A percentile compares a stretch with the other conserved stretches of the same genome.
Evolutionary conservation across 305 asterid species (phyloP).

Genomic region (Andrographis paniculata): DNA sequence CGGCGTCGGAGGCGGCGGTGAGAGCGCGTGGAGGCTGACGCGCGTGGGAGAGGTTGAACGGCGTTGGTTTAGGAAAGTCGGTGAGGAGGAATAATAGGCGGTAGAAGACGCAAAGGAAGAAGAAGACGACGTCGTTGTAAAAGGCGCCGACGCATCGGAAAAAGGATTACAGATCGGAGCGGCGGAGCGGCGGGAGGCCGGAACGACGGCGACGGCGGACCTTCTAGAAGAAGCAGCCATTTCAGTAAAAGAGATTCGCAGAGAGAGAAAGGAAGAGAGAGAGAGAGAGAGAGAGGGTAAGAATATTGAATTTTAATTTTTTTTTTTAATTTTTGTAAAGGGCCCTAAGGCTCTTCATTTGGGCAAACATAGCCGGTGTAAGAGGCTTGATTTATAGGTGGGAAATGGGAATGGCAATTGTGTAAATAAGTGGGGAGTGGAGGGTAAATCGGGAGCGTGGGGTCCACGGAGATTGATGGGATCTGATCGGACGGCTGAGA

Average conservation of each 20-base stretch:
- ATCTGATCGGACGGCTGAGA: slow-evolving; percentile 32
- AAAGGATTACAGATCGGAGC: slow-evolving; percentile 19
- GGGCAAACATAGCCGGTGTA: slow-evolving; percentile 53
- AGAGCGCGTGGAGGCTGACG: slow-evolving; percentile 45
- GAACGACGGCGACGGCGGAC: slow-evolving; percentile 25
- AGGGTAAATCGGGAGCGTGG: slow-evolving; percentile 23
- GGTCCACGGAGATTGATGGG: slow-evolving; percentile 20
- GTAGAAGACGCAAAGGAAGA: slow-evolving; percentile 27
- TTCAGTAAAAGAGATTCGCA: too few species aligned
- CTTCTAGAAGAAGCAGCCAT: slow-evolving; percentile 45
- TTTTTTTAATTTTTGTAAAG: slow-evolving; percentile 22
- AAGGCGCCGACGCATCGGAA: slow-evolving; percentile 8
- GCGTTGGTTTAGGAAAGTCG: slow-evolving; percentile 27
- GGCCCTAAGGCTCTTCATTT: slow-evolving; percentile 49
- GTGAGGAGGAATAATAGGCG: slow-evolving; percentile 29
- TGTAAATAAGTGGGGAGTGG: not conserved
- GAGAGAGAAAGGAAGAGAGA: too few species aligned
- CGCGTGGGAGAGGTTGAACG: slow-evolving; percentile 65
- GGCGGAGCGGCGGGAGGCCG: slow-evolving; percentile 37
- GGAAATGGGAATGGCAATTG: not conserved
- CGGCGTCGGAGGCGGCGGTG: slow-evolving; percentile 32
- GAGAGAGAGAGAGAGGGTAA: not conserved
- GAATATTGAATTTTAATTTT: too few species aligned
- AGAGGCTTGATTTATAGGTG: slow-evolving; percentile 38
- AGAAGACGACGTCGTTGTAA: slow-evolving; percentile 18